Base-by-base conservation (phyloP, 73 alveolate species). In the Paramecium caudatum region DNA sequence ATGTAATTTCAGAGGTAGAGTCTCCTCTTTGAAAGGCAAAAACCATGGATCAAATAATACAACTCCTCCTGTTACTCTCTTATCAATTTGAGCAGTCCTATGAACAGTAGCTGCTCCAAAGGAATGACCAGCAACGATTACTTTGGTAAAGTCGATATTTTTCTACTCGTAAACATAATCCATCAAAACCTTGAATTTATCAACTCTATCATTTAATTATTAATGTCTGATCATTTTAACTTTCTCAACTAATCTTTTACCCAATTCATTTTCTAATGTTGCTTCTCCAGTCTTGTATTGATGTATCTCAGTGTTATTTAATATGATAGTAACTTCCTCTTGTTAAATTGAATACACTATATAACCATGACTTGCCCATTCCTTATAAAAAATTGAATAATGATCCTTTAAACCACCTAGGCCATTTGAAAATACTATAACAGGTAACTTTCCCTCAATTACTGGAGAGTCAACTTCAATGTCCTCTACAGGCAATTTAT, bases 351-450 rank as follows among this genome's bases (percentile, higher is more conserved):
- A 30, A 43, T 74, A 41, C 19, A 74, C 88, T 8, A 16, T 12
- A 30, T 36, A 69, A 10, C 86, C 86, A 33, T 69, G 15, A 21
- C 86, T 69, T 21, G 86, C 86, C 55, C 62, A 69, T 17, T 69
- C 86, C 23, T 69, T 69, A 69, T 36, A 34, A 39, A 69, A 69
- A 16, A 30, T 15, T 6, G 86, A 30, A 69, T 69, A 69, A 16
- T 69, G 86, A 69, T 69, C 86, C 12, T 69, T 69, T 21, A 69
- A 69, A 36, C 86, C 86, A 13, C 86, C 86, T 39, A 69, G 17
- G 2, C 86, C 86, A 69, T 69, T 69, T 17, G 86, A 30, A 69
- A 69, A 69, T 17, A 69, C 36, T 16, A 69, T 37, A 0, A 39
- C n/a, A 1, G 86, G 86, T 19, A 49, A 19, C n/a, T 65, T 65